Evolutionary conservation across 768 basidiomycete genomes (phyloP).

Genomic region (Mrakia hoshinonis): DNA sequence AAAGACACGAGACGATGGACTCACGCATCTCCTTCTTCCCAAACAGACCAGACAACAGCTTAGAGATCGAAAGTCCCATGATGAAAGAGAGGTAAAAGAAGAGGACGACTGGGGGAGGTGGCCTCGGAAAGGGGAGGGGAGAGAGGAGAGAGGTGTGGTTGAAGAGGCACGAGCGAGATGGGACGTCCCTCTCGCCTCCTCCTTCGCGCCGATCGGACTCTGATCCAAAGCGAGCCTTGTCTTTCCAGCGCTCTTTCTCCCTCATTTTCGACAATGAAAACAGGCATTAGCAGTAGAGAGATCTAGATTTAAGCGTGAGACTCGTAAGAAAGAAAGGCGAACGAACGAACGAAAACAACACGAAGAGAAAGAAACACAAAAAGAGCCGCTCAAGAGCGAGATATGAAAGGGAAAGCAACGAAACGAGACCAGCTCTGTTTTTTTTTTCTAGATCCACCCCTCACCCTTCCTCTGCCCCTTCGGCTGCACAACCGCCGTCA

Average conservation of each 20-base stretch:
- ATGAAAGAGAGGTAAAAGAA: conserved; percentile 21
- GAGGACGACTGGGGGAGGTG: background rate
- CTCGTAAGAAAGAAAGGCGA: too few species aligned
- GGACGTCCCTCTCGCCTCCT: too few species aligned
- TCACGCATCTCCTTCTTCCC: conserved; percentile 99
- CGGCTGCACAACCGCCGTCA: too few species aligned
- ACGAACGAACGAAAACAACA: background rate
- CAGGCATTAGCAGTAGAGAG: too few species aligned
- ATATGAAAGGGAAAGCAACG: background rate
- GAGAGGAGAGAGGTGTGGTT: background rate
- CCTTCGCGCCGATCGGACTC: too few species aligned
- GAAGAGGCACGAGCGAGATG: background rate
- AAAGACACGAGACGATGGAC: conserved; percentile 39
- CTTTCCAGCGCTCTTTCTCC: background rate
- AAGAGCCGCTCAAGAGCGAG: background rate
- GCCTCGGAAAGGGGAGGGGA: background rate
- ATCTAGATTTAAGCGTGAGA: too few species aligned
- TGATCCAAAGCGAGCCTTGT: background rate
- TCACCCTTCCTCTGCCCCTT: background rate
- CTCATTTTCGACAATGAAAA: background rate
- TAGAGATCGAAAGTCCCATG: conserved; percentile 46
- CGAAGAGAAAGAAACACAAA: background rate
- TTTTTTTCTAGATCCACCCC: background rate
- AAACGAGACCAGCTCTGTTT: background rate
- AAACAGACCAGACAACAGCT: conserved; percentile 69